Base-by-base conservation (phyloP, 2,329 filamentous ascomycete genomes). In the Elsinoe arachidis region DNA sequence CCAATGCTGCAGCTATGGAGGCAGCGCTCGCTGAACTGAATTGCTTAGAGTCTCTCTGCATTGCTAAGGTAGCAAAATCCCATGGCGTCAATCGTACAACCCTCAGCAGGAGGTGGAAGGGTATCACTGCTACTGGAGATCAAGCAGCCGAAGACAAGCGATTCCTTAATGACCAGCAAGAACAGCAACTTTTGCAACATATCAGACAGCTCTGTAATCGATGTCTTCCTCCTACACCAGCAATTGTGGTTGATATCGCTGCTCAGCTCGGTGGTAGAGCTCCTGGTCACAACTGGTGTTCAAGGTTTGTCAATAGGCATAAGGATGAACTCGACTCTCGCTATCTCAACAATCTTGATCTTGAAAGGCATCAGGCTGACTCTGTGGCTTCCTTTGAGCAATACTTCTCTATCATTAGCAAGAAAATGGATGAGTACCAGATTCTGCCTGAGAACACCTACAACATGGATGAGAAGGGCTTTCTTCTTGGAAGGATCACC, bases 281-380 rank as follows among this genome's bases (percentile, higher is more conserved):
- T 51, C 26, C 46, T 51, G 23, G 46, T 4, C 4, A 23, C 7
- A 51, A 51, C 46, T 51, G 43, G 59, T 41, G 46, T 34, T 51
- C 46, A 51, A 33, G 23, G 46, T 51, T 51, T 34, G 23, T 51
- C n/a, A 34, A 35, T 10, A 51, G 46, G 46, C 10, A 51, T 15
- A 51, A 51, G 21, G 46, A 51, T 23, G 7, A 51, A 15, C n/a
- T 51, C 12, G 23, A 51, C 34, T 51, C 23, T 35, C 9, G 30
- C 34, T 47, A 56, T 47, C 54, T 56, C 30, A 56, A 44, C 35
- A 56, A 21, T 19, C 35, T 56, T n/a, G 56, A 46, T 53, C 30
- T 53, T 6, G 30, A 35, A 53, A 35, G 49, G 15, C 56, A 58
- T 33, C 34, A 53, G 33, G 56, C 56, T 41, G 44, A 51, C 23